Base-by-base conservation (phyloP, 441 rosid genomes). In the Pelargonium citronellum region DNA sequence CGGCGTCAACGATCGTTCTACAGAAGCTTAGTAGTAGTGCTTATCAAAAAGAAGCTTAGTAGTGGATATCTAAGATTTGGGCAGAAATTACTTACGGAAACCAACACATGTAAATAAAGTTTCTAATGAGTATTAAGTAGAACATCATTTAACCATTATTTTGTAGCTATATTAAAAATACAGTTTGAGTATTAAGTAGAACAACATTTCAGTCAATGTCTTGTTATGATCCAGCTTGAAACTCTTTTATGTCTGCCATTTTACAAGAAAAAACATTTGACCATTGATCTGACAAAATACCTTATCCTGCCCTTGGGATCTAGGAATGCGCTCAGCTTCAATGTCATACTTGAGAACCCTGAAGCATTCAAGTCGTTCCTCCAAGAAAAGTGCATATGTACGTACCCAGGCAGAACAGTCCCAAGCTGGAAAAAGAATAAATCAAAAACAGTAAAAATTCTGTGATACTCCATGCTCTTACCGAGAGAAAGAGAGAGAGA, bases 321-420 rank as follows among this genome's bases (percentile, higher is more conserved):
- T 88, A 10, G 98, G 91, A 66, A 91, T 91, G 71, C 90, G 93
- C 74, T 91, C 95, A 13, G 93, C 93, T 76, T 92, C 98, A 70
- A 90, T 89, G 71, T 95, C 99, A 84, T 95, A 92, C 80, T 84
- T 92, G 34, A 95, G 78, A 76, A 87, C 80, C 86, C 87, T 88
- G 74, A 92, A 91, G 79, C 98, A 95, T 82, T 95, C 97, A 43
- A 95, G 97, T 46, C 98, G 87, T 70, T 95, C 99, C 85, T 95
- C 98, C 79, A 95, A 81, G 83, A 88, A 95, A 69, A 87, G 82
- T 22, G 96, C 97, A 86, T 92, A 95, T 47, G 99, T 90, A 69
- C 98, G 98, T 37, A 89, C 98, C 99, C 99, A 95, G 51, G 95
- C 97, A 60, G 99, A 95, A 80, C 92, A 95, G 85, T 95, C 99